Conservation (phyloP, 495 filamentous ascomycete species). For the Podospora fimiseda region DNA sequence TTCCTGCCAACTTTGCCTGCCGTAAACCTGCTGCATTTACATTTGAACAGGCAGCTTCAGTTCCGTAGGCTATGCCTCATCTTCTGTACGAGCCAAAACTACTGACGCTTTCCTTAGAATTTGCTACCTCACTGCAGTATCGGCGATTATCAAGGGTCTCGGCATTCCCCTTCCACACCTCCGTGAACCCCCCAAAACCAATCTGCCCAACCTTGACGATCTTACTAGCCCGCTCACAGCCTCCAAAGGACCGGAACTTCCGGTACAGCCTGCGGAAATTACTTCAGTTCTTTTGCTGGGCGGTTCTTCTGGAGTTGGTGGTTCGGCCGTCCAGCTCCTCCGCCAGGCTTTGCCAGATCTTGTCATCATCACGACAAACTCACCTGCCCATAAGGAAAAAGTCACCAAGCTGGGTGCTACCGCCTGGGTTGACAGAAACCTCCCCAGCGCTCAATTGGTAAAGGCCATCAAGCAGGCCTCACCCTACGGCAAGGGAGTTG, state of each 20-base stretch:
- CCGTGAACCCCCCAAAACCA: conserved; percentile 1
- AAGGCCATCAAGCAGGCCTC: conserved; percentile 26
- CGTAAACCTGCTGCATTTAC: conserved; percentile 31
- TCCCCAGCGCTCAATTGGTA: conserved; percentile 9
- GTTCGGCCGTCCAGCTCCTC: conserved; percentile 36
- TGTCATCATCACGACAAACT: conserved; percentile 37
- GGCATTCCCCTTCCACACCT: conserved; percentile 29
- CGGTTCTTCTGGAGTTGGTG: conserved; percentile 37
- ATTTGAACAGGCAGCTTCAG: conserved; percentile 40
- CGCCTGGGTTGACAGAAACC: conserved; percentile 25
- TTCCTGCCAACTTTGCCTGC: conserved; percentile 31
- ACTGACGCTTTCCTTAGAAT: conserved; percentile 20
- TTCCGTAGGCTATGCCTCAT: conserved; percentile 26
- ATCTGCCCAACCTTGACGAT: conserved; percentile 7
- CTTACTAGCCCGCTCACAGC: not conserved
- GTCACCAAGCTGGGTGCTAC: conserved; percentile 29
- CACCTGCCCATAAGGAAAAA: conserved; percentile 25
- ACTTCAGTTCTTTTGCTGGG: conserved; percentile 38
- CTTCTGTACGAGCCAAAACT: not conserved
- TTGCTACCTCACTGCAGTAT: conserved; percentile 34
- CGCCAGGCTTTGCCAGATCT: conserved; percentile 28
- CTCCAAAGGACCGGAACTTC: not conserved
- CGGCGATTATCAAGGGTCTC: conserved; percentile 25
- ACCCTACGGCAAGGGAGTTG: conserved; percentile 29
- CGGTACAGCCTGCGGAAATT: not conserved